Conservation (phyloP, 345 rosid species). For the Trapa incisa region DNA sequence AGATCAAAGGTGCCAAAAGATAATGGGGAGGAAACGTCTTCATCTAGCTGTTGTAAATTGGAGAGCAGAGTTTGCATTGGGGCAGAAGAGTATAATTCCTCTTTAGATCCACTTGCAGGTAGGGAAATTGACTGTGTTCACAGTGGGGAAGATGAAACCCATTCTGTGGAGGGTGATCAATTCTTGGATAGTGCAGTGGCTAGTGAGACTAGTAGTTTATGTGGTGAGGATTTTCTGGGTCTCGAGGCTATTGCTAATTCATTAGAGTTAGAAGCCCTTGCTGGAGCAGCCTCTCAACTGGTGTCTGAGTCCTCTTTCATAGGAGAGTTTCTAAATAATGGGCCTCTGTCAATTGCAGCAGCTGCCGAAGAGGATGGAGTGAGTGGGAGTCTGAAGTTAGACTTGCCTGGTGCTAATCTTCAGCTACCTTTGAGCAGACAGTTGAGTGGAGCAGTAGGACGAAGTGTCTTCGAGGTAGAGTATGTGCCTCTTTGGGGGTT, state of each 20-base stretch:
- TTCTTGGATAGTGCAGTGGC: slow-evolving; percentile 43
- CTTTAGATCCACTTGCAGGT: slow-evolving; percentile 31
- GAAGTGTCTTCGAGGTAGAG: slow-evolving; percentile 79
- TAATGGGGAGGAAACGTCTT: slow-evolving; percentile 20
- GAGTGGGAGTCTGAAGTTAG: slow-evolving; percentile 22
- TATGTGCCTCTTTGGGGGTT: slow-evolving; percentile 88
- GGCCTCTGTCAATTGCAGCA: slow-evolving; percentile 23
- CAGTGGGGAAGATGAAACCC: slow-evolving; percentile 42
- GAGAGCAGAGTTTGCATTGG: slow-evolving; percentile 5
- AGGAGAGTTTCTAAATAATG: slow-evolving; percentile 16
- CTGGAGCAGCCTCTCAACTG: slow-evolving; percentile 14
- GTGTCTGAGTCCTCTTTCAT: slow-evolving; percentile 18
- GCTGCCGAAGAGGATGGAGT: slow-evolving; percentile 28
- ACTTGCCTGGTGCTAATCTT: slow-evolving; percentile 27
- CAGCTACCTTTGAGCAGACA: slow-evolving; percentile 31
- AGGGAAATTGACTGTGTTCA: slow-evolving; percentile 17
- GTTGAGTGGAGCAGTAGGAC: slow-evolving; percentile 20
- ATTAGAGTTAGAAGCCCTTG: slow-evolving; percentile 24
- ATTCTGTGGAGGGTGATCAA: slow-evolving; percentile 42
- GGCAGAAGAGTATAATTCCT: slow-evolving; percentile 13
- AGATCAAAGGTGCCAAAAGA: slow-evolving; percentile 29
- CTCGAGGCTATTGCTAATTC: slow-evolving; percentile 22
- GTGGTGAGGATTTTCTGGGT: slow-evolving; percentile 44
- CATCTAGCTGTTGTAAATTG: slow-evolving; percentile 18
- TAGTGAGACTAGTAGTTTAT: slow-evolving; percentile 67